Conservation (phyloP, 2,329 filamentous ascomycete species). For the Alternaria novae-zelandiae region DNA sequence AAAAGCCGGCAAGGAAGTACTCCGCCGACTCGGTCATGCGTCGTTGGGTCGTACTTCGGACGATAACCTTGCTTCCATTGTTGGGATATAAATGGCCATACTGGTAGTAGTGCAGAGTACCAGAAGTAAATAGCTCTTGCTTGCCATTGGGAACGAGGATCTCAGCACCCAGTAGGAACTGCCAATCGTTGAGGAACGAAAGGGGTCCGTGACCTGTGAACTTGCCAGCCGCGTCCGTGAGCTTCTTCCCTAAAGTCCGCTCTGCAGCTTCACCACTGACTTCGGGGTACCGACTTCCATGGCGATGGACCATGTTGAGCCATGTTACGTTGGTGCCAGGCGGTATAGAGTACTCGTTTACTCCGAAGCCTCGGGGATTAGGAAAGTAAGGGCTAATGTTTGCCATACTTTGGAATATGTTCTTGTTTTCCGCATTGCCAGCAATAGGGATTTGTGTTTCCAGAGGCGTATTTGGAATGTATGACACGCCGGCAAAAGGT, state of each 20-base stretch:
- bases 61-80: conserved; percentile 73
- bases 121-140: conserved; percentile 74
- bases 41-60: conserved; percentile 76
- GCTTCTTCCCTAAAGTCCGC: conserved; percentile 60
- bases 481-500: conserved; percentile 65
- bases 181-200: conserved; percentile 73
- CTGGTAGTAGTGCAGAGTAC: conserved; percentile 74
- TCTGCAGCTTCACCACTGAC: conserved; percentile 65
- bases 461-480: conserved; percentile 71
- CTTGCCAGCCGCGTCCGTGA: conserved; percentile 61
- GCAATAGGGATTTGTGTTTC: conserved; percentile 73
- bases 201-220: conserved; percentile 65
- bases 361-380: conserved; percentile 72
- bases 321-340: conserved; percentile 71
- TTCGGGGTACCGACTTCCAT: conserved; percentile 73
- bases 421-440: conserved; percentile 63
- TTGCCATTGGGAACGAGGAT: conserved; percentile 76
- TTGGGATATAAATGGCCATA: conserved; percentile 73
- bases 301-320: conserved; percentile 74
- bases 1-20: conserved; percentile 80
- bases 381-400: conserved; percentile 73
- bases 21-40: conserved; percentile 79
- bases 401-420: conserved; percentile 75
- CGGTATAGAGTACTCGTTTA: conserved; percentile 73
- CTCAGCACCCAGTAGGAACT: conserved; percentile 71